These are phyloP conservation scores for Blastobotrys raffinosifermentans DNA, from an alignment of 1,139 yeast genomes.

Conservation along the genomic window DNA sequence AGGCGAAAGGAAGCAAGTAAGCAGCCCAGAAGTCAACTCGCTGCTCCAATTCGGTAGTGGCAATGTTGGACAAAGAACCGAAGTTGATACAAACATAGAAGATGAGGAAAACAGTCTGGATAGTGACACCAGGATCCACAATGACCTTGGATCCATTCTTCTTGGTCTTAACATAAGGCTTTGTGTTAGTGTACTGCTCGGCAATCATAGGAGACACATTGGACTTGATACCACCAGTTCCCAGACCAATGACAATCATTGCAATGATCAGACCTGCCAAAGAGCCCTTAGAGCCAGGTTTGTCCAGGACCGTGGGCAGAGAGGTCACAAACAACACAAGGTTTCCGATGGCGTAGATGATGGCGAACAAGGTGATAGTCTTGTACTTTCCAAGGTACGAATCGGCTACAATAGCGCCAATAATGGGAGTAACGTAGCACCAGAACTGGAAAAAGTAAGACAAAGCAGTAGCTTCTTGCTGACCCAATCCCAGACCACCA, in stretches of 20 bases:
- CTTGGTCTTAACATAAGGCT: conserved; percentile 53
- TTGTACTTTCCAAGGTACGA: conserved; percentile 66
- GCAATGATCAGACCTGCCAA: conserved; percentile 51
- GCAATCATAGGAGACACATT: conserved; percentile 75
- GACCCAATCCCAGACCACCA: conserved; percentile 60
- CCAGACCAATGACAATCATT: conserved; percentile 65
- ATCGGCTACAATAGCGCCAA: conserved; percentile 75
- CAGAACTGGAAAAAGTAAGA: conserved; percentile 75
- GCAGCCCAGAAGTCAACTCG: conserved; percentile 75
- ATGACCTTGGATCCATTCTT: conserved; percentile 63
- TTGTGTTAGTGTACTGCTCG: conserved; percentile 58
- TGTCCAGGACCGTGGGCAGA: conserved; percentile 45
- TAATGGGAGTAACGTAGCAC: conserved; percentile 75
- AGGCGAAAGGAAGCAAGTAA: conserved; percentile 58
- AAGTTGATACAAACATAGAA: conserved; percentile 78
- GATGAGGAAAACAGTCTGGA: conserved; percentile 68
- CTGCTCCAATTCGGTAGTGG: conserved; percentile 68
- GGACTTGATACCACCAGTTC: conserved; percentile 79
- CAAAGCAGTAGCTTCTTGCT: conserved; percentile 66
- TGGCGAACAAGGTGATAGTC: conserved; percentile 58
- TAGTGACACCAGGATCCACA: conserved; percentile 63
- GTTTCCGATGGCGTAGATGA: conserved; percentile 57
- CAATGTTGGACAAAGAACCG: conserved; percentile 73
- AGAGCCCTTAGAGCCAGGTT: conserved; percentile 27
- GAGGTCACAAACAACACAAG: conserved; percentile 64